Evolutionary conservation across 768 basidiomycete genomes (phyloP).

Genomic region (Termitomyces sp.): DNA sequence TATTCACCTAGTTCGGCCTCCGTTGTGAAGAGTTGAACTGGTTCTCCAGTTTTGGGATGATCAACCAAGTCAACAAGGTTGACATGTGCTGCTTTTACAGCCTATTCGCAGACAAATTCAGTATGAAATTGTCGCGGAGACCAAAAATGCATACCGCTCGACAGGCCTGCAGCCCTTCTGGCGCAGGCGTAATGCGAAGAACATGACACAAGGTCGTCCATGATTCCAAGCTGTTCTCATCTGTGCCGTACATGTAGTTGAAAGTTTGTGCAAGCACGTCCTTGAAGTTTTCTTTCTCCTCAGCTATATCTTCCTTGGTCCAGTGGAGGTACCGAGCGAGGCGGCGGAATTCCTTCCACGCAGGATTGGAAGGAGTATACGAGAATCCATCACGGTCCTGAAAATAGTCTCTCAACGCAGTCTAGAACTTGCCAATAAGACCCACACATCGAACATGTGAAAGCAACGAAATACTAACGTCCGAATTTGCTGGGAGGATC

Average conservation of each 20-base stretch:
- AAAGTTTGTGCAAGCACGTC: constrained; percentile 29
- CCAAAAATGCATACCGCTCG: constrained; percentile 15
- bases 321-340: constrained; percentile 18
- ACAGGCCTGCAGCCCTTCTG: constrained; percentile 22
- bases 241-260: constrained; percentile 29
- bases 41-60: constrained; percentile 2
- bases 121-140: not conserved
- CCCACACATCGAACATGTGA: not conserved
- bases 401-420: constrained; percentile 16
- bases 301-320: constrained; percentile 4
- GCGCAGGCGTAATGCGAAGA: constrained; percentile 23
- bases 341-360: constrained; percentile 23
- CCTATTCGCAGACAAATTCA: constrained; percentile 14
- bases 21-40: constrained; percentile 17
- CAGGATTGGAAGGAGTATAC: constrained; percentile 16
- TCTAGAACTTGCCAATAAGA: not conserved
- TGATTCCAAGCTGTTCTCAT: constrained; percentile 22
- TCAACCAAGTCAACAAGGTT: constrained; percentile 39
- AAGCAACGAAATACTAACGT: not conserved
- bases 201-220: constrained; percentile 27
- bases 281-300: constrained; percentile 20
- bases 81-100: constrained; percentile 27
- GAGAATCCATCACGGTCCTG: constrained; percentile 14
- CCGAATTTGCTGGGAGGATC: not conserved
- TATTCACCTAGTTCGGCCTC: constrained; percentile 29